A percentile compares a stretch with the other conserved stretches of the same genome.
Conservation (phyloP, 768 basidiomycete species). For the Russula vinacea region DNA sequence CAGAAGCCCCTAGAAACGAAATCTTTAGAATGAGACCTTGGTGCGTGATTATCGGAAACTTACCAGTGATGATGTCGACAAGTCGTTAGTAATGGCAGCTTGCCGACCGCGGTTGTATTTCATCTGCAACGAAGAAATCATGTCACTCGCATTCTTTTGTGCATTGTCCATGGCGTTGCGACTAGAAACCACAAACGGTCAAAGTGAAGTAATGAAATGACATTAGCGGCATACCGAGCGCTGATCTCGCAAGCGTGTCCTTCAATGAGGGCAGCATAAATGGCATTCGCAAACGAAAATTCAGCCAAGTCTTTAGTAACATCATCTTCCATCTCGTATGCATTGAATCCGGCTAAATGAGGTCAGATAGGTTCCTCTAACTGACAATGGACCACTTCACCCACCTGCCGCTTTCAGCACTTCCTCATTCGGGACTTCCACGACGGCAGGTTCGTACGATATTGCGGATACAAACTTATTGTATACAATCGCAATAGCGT, state of each 20-base stretch:
- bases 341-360: slow-evolving; percentile 75
- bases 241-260: slow-evolving; percentile 94
- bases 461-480: slow-evolving; percentile 88
- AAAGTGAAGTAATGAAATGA: background rate
- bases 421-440: slow-evolving; percentile 79
- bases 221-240: slow-evolving; percentile 56
- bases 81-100: slow-evolving; percentile 94
- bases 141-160: slow-evolving; percentile 95
- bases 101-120: slow-evolving; percentile 99
- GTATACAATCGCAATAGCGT: slow-evolving; percentile 76
- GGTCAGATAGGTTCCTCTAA: slow-evolving; percentile 1
- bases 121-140: slow-evolving; percentile 85
- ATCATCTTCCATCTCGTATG: slow-evolving; percentile 98
- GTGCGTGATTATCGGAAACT: slow-evolving; percentile 31
- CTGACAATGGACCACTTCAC: slow-evolving; percentile 35
- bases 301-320: slow-evolving; percentile 90
- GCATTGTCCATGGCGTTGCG: slow-evolving; percentile 99
- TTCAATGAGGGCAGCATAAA: slow-evolving; percentile 92
- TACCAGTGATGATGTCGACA: slow-evolving; percentile 89
- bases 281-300: slow-evolving; percentile 94
- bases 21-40: background rate
- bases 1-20: slow-evolving; percentile 44
- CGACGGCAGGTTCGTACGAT: slow-evolving; percentile 75
- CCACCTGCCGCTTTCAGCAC: slow-evolving; percentile 76
- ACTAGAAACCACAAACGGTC: slow-evolving; percentile 41